Base-by-base conservation (phyloP, 2,329 filamentous ascomycete species). In the Neopestalotiopsis clavispora region DNA sequence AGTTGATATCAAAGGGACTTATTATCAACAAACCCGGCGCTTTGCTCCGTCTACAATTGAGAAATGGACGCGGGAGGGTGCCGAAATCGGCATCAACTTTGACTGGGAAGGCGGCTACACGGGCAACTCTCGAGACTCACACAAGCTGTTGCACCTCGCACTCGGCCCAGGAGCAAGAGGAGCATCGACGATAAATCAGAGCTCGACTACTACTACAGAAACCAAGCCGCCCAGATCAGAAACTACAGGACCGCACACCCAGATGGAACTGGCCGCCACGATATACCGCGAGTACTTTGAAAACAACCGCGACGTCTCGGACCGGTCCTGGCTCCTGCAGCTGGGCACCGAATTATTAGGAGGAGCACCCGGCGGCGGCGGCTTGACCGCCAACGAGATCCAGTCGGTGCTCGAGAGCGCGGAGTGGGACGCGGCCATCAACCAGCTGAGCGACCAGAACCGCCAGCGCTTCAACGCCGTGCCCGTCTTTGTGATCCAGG, bases 401-500 rank as follows among this genome's bases (percentile, higher is more conserved):
- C 73, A 72, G 7, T 66, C 69, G 3, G 76, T 75, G 40, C 74
- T 84, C 10, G 71, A 72, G 40, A 73, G 71, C 69, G 70, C 69
- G 13, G 42, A 83, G 84, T 77, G 81, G 80, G 78, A 75, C 80
- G 67, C 40, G 28, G 70, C 73, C n/a, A 68, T 78, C 59, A 74
- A 77, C 66, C 67, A 23, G 14, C 72, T 78, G 17, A 71, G 69
- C 60, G 71, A 72, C 17, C 72, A 76, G 34, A 75, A 75, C 30
- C 69, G 73, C 49, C 72, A 72, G 28, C 61, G 72, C 6, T 80
- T 95, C 66, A 84, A 84, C 68, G 92, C 92, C 0, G 92, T 95
- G 72, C 92, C 93, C 17, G 90, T 91, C 73, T 93, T 93, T 74
- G 90, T 89, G 1, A 85, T 95, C 65, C 91, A 94, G 75, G 88